Percentiles rank a stretch among this genome's conserved stretches.
Evolutionary conservation across 148 eudicot species (phyloP).

Genomic region (Fagopyrum esculentum): DNA sequence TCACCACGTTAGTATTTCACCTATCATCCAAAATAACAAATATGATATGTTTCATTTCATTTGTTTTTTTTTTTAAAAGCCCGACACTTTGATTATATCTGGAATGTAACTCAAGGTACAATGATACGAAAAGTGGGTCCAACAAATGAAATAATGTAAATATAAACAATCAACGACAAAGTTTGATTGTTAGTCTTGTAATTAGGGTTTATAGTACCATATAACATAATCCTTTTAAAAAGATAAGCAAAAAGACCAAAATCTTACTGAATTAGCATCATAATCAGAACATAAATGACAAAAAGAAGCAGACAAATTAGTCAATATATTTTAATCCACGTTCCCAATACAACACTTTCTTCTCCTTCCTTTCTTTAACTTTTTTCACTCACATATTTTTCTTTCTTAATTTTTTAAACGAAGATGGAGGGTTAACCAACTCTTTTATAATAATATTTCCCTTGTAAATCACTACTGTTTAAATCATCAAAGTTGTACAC

Average conservation of each 20-base stretch:
- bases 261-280: neutral
- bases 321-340: neutral
- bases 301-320: conserved; percentile 1
- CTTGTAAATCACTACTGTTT: too few relatives aligned
- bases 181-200: neutral
- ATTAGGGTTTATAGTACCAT: conserved; percentile 1
- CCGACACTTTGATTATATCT: neutral
- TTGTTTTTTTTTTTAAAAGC: neutral
- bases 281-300: neutral
- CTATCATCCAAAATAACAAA: neutral
- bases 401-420: too few relatives aligned
- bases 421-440: too few relatives aligned
- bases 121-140: neutral
- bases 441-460: too few relatives aligned
- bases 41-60: neutral
- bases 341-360: conserved; percentile 10
- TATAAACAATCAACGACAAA: neutral
- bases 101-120: neutral
- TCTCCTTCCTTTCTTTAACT: neutral
- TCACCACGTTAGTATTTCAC: neutral
- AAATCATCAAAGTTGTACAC: too few relatives aligned
- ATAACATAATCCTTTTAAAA: neutral
- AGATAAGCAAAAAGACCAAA: neutral
- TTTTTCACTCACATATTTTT: neutral
- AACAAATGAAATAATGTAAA: neutral